Evolutionary conservation across 345 rosid genomes (phyloP), one percentile per base, ranked within the genome.

Genomic region (Alliaria petiolata): DNA sequence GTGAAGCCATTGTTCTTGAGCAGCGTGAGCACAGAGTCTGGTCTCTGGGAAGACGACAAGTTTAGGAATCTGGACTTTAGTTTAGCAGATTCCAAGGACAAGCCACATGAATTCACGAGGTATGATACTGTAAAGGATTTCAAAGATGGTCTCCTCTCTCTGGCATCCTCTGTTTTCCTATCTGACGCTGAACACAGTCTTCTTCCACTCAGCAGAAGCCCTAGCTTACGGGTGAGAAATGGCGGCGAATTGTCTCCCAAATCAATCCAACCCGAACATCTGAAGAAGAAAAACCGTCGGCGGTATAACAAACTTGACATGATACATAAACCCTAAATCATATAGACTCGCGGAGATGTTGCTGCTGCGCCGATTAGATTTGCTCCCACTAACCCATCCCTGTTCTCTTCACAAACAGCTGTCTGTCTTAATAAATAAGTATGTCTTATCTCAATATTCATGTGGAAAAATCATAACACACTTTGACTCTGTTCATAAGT

Each of bases 1-100:
- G 72, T 56, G 80, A 80, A 80, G 46, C 83, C 80, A 51, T 56
- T 49, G 53, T 36, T 59, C 51, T 42, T 76, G 43, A 80, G 65
- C 20, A 80, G 28, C 1, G 63, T 13, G 38, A 76, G 75, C 5
- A 76, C 71, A 13, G 56, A 62, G 55, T 79, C 77, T 15, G 82
- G 74, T 50, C 56, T 75, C 13, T 66, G 26, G 1, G 75, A 66
- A 63, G 71, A 51, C 25, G 71, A 40, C 0, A 79, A 35, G 17
- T 76, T 59, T 3, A 75, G 45, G 30, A 52, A 71, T 17, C 25
- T 67, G 3, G 77, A 61, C 38, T 50, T 51, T 4, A 46, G 62
- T 33, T 31, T 55, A n/a, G 80, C 83, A 39, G 79, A 53, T 20
- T 80, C 75, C 6, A 69, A 54, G 6, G 83, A 79, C 49, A 76